These are phyloP conservation scores for Vanilla planifolia DNA, from an alignment of 106 monocot species.

Conservation along the genomic window DNA sequence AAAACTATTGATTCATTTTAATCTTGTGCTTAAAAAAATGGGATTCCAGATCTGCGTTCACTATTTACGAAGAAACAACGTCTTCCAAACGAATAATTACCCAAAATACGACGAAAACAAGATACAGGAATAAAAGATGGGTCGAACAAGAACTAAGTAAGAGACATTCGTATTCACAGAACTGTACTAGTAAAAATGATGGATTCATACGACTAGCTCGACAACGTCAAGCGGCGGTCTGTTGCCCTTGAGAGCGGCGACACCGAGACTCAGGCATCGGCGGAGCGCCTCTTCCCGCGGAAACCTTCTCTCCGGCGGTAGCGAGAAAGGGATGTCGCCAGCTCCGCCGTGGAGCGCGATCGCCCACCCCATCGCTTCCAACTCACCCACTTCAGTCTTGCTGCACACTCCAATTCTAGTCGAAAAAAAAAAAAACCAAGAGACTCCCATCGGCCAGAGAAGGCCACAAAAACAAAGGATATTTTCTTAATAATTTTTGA, in stretches of 20 bases:
- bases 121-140: not conserved
- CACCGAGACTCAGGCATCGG: conserved; percentile 57
- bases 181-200: not conserved
- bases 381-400: too few relatives aligned
- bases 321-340: conserved; percentile 64
- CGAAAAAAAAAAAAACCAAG: too few relatives aligned
- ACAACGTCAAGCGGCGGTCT: conserved; percentile 55
- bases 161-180: not conserved
- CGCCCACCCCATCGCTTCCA: conserved; percentile 75
- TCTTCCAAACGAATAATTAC: not conserved
- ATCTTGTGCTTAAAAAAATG: too few relatives aligned
- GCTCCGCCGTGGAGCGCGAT: conserved; percentile 98
- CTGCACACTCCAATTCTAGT: too few relatives aligned
- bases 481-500: too few relatives aligned
- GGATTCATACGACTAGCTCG: conserved; percentile 57
- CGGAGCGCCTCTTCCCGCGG: conserved; percentile 72
- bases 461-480: too few relatives aligned
- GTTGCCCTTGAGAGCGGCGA: conserved; percentile 48
- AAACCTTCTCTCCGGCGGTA: conserved; percentile 40
- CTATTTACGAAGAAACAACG: not conserved
- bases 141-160: not conserved
- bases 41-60: not conserved
- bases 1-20: too few relatives aligned
- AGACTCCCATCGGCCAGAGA: too few relatives aligned
- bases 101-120: not conserved